Conservation (phyloP, 345 rosid species). For the Aethionema arabicum region DNA sequence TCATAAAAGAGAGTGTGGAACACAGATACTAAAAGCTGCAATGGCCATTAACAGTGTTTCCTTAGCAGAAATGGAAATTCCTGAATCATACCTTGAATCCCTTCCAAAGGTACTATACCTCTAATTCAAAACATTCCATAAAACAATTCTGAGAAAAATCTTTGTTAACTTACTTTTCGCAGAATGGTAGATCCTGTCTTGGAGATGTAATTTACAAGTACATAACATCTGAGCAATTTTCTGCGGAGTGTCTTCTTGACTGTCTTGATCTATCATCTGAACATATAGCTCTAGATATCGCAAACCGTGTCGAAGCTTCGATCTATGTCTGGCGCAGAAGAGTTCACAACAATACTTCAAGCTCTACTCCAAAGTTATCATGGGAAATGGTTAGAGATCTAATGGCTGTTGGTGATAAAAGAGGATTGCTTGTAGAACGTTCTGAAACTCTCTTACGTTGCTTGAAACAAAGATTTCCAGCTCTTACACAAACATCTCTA, state of each 20-base stretch:
- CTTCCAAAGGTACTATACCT: slow-evolving; percentile 70
- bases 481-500: slow-evolving; percentile 76
- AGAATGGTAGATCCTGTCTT: slow-evolving; percentile 87
- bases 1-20: slow-evolving; percentile 72
- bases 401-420: slow-evolving; percentile 81
- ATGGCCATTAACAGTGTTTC: slow-evolving; percentile 80
- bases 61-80: slow-evolving; percentile 89
- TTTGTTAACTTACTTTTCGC: slow-evolving; percentile 28
- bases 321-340: slow-evolving; percentile 82
- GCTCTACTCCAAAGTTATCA: slow-evolving; percentile 64
- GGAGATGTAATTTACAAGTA: slow-evolving; percentile 85
- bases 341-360: slow-evolving; percentile 42
- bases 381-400: slow-evolving; percentile 94
- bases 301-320: slow-evolving; percentile 87
- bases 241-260: slow-evolving; percentile 79
- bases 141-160: neutral
- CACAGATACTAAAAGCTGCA: slow-evolving; percentile 92
- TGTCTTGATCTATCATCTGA: slow-evolving; percentile 93
- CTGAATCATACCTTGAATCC: slow-evolving; percentile 75
- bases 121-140: neutral
- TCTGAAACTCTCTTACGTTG: slow-evolving; percentile 84
- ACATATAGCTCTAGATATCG: slow-evolving; percentile 77
- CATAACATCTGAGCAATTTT: slow-evolving; percentile 79
- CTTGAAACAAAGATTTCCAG: slow-evolving; percentile 89
- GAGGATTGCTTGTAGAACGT: slow-evolving; percentile 87